Base-by-base conservation (phyloP, 371 early-diverging fungal genomes). In the Umbelopsis sp. region DNA sequence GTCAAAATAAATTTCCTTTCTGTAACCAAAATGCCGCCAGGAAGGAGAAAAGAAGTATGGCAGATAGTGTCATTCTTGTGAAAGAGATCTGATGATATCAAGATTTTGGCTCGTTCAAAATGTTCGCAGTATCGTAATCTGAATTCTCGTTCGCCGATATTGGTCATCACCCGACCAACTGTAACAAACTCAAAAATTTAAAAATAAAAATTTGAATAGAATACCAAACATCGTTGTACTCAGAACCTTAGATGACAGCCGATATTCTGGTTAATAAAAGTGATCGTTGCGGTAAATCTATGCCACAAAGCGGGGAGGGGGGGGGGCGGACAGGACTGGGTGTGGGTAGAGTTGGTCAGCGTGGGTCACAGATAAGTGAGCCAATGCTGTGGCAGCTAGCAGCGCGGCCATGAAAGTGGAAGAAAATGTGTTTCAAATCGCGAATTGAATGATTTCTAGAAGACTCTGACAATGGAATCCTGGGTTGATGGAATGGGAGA, bases 81-180 rank as follows among this genome's bases (percentile, higher is more conserved):
- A 2, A 57, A 29, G 18, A 29, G 57, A 57, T 57, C 32, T 8
- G n/a, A 35, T 14, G 48, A 48, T 37, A 57, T 52, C 52, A 52
- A 52, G 52, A 57, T 29, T 57, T 35, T 57, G 29, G 37, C 35
- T 25, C 57, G 35, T 32, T 57, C 32, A 35, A 52, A 41, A 25
- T 32, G 16, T 57, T 57, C 32, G 14, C 18, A 18, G 29, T 18
- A 52, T 57, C 57, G 57, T 35, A 37, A 57, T 57, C 57, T 57
- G 57, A 57, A 57, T 35, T 35, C 16, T 35, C 18, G 35, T 35
- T 24, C 29, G 29, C 35, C 12, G 57, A 35, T 25, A 51, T 57
- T 57, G 52, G 57, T 57, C 7, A 57, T 57, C 52, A 25, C 52
- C 52, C 52, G 52, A 51, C 25, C 25, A 25, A 25, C 29, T 51